Base-by-base conservation (phyloP, 305 asterid species). In the Rubia peregrina region DNA sequence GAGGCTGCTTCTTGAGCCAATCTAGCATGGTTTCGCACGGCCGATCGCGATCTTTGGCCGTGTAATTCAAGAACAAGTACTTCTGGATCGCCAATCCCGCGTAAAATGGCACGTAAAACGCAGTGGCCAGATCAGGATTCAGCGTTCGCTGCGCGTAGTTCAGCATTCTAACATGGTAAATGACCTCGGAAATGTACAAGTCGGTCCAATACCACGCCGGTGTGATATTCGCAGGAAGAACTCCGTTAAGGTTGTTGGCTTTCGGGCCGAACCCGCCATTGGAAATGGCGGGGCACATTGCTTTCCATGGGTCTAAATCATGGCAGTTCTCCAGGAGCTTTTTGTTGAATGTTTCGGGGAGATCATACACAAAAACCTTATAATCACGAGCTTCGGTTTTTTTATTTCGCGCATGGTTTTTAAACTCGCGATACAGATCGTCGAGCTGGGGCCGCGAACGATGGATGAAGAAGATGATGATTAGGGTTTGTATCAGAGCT, bases 1-100 rank as follows among this genome's bases (percentile, higher is more conserved):
- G 82, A 0, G 74, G 76, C 66, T 86, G 92, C 26, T 76, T 38
- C 57, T 75, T 71, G 55, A 90, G 81, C 95, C 92, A 90, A 16
- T 82, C 55, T 43, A 90, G 72, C 90, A 90, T 70, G 77, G 53
- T 61, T 66, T 70, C 77, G 42, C 85, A 78, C 24, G 83, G 89
- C 8, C 70, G 77, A 9, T 70, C 74, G 1, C 74, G 74, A 16
- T 65, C 77, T 59, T 73, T 67, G 2, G 46, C 38, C 4, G 77
- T 55, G 49, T 66, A 43, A 6, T 67, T 55, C 9, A 43, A 22
- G 68, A 71, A 73, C 13, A 73, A 24, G 16, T 56, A 73, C 36
- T 73, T 73, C 61, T 56, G 72, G 11, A 73, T 41, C 1, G 72
- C 72, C 5, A 73, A 67, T 0, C 77, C 77, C 1, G 67, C 66